phyloP scores from a whole-genome alignment of 2,329 filamentous ascomycete species.

The Talaromyces marneffei region DNA sequence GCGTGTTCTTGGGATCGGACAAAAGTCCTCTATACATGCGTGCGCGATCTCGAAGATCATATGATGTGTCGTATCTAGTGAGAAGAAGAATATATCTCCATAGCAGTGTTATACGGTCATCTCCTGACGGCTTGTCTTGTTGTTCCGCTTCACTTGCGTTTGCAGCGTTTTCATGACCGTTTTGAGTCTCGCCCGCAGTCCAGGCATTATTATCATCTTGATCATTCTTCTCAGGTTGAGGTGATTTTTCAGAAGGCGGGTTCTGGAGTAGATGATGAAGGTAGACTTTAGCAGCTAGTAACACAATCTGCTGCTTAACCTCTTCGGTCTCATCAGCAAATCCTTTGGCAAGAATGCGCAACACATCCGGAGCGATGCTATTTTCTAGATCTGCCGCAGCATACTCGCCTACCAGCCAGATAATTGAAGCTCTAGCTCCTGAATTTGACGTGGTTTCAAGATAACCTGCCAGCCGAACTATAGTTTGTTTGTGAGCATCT shows the following conservation, averaged over 20 bases:
- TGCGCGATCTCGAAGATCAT: slow-evolving; percentile 86
- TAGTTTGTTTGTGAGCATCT: slow-evolving; percentile 71
- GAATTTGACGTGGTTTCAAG: slow-evolving; percentile 83
- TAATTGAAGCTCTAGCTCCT: slow-evolving; percentile 84
- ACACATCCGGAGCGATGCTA: slow-evolving; percentile 87
- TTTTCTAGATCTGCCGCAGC: slow-evolving; percentile 71
- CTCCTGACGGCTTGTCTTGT: slow-evolving; percentile 21
- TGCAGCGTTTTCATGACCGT: slow-evolving; percentile 20
- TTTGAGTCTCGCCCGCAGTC: slow-evolving; percentile 23
- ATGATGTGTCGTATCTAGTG: slow-evolving; percentile 87
- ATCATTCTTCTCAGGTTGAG: not conserved
- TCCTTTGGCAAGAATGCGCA: slow-evolving; percentile 78
- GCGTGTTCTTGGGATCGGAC: slow-evolving; percentile 64
- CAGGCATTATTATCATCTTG: slow-evolving; percentile 23
- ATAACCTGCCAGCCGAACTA: slow-evolving; percentile 83
- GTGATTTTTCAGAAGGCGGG: slow-evolving; percentile 28
- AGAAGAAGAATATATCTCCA: slow-evolving; percentile 83
- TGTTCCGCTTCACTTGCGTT: slow-evolving; percentile 23
- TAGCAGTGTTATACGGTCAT: slow-evolving; percentile 65
- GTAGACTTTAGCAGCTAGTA: slow-evolving; percentile 95
- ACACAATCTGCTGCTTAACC: slow-evolving; percentile 83
- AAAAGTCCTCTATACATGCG: slow-evolving; percentile 83
- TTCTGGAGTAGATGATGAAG: slow-evolving; percentile 68
- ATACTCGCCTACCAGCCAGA: slow-evolving; percentile 97
- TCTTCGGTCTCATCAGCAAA: slow-evolving; percentile 79